Evolutionary conservation across 2,329 filamentous ascomycete species (phyloP).

Genomic region (Colletotrichum tropicicola): DNA sequence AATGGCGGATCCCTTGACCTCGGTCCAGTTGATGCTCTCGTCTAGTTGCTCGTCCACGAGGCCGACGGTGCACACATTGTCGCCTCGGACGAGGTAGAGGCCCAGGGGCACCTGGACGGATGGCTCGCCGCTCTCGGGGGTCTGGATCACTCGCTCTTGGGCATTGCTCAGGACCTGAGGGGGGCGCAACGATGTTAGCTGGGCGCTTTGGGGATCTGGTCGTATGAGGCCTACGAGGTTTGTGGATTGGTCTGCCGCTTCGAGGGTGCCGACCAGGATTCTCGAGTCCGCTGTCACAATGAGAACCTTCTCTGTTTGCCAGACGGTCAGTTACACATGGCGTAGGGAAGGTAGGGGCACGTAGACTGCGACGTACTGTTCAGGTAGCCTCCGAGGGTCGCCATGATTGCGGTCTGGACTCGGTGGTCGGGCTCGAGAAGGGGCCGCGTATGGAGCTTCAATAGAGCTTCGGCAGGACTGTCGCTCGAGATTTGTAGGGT

Average conservation of each 20-base stretch:
- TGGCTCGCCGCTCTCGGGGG: conserved; percentile 82
- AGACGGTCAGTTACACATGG: conserved; percentile 40
- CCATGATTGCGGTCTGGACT: conserved; percentile 42
- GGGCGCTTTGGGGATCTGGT: background rate
- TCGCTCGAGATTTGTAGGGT: background rate
- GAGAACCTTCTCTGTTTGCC: conserved; percentile 80
- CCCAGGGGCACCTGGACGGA: conserved; percentile 85
- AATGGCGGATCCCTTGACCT: conserved; percentile 86
- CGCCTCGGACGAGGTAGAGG: conserved; percentile 90
- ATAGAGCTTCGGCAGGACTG: background rate
- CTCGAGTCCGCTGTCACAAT: conserved; percentile 93
- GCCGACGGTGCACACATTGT: conserved; percentile 92
- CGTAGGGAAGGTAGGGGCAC: background rate
- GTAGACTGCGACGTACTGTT: conserved; percentile 46
- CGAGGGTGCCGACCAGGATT: conserved; percentile 82
- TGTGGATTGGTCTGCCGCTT: conserved; percentile 89
- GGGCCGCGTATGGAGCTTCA: background rate
- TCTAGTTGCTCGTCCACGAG: conserved; percentile 91
- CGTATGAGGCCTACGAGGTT: conserved; percentile 71
- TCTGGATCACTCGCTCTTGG: conserved; percentile 89
- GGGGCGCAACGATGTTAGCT: background rate
- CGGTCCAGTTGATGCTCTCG: conserved; percentile 88
- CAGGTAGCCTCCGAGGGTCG: conserved; percentile 53
- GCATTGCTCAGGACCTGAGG: conserved; percentile 79
- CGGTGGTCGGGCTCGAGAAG: background rate